These are phyloP conservation scores for Trichoderma virens DNA, from an alignment of 495 filamentous ascomycete genomes.

Conservation along the genomic window DNA sequence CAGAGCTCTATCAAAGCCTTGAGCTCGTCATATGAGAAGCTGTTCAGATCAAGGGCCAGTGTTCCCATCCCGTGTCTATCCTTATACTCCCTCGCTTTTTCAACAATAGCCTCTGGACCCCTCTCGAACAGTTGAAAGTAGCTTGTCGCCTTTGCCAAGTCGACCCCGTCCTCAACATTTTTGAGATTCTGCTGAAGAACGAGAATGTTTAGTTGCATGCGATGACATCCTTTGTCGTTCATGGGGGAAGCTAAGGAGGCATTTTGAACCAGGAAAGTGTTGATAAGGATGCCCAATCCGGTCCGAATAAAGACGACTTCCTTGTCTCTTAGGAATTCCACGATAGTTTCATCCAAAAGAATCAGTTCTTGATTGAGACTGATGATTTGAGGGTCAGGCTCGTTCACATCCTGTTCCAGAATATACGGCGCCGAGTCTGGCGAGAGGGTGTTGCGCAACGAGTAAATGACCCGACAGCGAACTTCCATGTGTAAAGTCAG, in stretches of 20 bases:
- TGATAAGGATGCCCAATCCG: constrained; percentile 50
- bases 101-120: constrained; percentile 64
- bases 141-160: constrained; percentile 59
- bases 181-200: constrained; percentile 94
- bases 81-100: constrained; percentile 46
- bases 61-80: constrained; percentile 31
- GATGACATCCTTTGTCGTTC: constrained; percentile 56
- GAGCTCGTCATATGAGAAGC: constrained; percentile 75
- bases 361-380: constrained; percentile 73
- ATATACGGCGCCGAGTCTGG: constrained; percentile 59
- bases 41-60: constrained; percentile 28
- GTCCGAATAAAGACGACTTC: constrained; percentile 63
- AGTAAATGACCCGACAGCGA: constrained; percentile 69
- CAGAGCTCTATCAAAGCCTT: constrained; percentile 77
- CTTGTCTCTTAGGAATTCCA: constrained; percentile 56
- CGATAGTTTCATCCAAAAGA: constrained; percentile 72
- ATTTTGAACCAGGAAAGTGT: constrained; percentile 36
- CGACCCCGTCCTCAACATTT: constrained; percentile 71
- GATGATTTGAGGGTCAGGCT: constrained; percentile 72
- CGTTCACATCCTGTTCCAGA: constrained; percentile 62
- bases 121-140: constrained; percentile 76
- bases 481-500: constrained; percentile 82
- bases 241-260: constrained; percentile 39
- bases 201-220: constrained; percentile 84
- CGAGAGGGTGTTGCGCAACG: constrained; percentile 47